Conservation (phyloP, 495 filamentous ascomycete genomes). For the Aspergillus asperescens region DNA sequence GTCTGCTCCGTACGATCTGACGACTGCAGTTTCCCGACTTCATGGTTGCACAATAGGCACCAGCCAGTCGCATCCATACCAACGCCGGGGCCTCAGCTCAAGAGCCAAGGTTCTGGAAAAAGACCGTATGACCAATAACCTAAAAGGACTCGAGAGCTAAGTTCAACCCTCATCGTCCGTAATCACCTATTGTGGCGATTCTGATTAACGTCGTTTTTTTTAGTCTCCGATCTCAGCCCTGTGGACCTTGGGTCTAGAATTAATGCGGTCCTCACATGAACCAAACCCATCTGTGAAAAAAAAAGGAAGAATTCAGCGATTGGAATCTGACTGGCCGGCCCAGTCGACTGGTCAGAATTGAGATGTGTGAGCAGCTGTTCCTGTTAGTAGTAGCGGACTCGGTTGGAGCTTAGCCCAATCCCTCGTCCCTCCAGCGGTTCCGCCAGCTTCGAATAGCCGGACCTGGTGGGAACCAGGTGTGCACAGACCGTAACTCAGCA, state of each 20-base stretch:
- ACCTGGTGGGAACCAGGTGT: constrained; percentile 10
- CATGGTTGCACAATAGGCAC: constrained; percentile 3
- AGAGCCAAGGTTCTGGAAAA: not conserved
- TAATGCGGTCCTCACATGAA: not conserved
- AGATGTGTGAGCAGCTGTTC: not conserved
- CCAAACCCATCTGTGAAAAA: not conserved
- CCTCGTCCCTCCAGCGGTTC: no score
- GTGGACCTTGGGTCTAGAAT: constrained; percentile 10
- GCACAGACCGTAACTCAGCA: constrained; percentile 16
- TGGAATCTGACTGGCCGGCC: constrained; percentile 1
- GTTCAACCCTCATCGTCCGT: not conserved
- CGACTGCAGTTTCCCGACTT: constrained; percentile 4
- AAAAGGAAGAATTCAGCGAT: constrained; percentile 7
- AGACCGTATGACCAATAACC: not conserved
- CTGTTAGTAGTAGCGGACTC: no score
- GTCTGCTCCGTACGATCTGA: no score
- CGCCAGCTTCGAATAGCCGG: no score
- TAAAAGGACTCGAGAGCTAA: not conserved
- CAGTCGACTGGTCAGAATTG: not conserved
- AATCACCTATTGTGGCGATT: not conserved
- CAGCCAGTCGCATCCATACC: constrained; percentile 1
- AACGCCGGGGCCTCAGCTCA: not conserved
- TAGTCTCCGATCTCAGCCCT: constrained; percentile 13
- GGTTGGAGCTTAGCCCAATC: no score
- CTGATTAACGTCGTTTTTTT: not conserved